These are phyloP conservation scores for Eucalyptus rudis DNA, from an alignment of 345 rosid species.

Conservation along the genomic window DNA sequence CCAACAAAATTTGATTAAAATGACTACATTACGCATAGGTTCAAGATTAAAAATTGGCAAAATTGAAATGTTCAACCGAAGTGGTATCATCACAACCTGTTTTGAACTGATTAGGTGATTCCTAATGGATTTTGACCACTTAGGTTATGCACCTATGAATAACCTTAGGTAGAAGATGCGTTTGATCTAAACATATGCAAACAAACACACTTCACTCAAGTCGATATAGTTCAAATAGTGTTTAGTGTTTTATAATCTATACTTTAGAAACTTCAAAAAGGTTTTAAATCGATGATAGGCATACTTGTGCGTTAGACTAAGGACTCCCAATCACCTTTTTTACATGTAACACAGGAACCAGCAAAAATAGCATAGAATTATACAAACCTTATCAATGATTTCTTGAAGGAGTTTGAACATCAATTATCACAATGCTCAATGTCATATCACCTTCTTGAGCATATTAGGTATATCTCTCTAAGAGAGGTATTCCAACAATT, in stretches of 20 bases:
- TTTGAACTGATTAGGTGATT: not conserved
- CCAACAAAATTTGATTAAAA: accelerated
- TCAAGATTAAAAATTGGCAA: no score
- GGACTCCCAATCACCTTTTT: not conserved
- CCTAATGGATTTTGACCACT: not conserved
- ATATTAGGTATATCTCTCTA: not conserved
- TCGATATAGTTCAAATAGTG: not conserved
- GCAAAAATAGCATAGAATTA: not conserved
- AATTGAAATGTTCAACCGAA: not conserved
- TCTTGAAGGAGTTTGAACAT: not conserved
- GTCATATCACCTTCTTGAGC: not conserved
- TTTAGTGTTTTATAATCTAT: not conserved
- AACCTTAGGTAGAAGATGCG: not conserved
- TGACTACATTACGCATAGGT: not conserved
- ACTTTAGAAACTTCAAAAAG: not conserved
- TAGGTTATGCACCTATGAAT: not conserved
- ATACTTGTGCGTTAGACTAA: not conserved
- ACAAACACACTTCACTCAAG: not conserved
- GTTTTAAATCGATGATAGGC: not conserved
- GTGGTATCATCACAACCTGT: no score
- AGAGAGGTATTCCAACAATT: not conserved
- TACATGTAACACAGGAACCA: not conserved
- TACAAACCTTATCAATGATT: not conserved
- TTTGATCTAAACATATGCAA: not conserved
- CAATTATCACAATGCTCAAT: not conserved